Evolutionary conservation across 1,284 basidiomycete genomes (phyloP), one percentile per base, ranked within the genome.

Genomic region (Ustilago shanxiensis): DNA sequence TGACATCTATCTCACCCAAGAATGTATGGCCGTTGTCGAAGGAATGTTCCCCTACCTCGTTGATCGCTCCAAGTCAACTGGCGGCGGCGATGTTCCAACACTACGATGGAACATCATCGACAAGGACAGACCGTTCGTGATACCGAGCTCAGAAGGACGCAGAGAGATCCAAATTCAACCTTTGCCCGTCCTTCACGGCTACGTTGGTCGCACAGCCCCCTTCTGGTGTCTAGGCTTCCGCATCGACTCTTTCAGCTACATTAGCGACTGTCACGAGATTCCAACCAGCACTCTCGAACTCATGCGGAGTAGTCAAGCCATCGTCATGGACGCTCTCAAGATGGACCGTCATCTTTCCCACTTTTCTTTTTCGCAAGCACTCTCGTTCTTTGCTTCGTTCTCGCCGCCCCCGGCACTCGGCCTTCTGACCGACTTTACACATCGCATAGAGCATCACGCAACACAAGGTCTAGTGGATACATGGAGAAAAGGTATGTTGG

Each of bases 81-180:
- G 83, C 16, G 82, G 83, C 10, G 83, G 83, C 16, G 81, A 79
- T 39, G 83, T 85, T 0, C 80, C 81, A 6, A 76, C 81, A 2
- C 68, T 85, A 8, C 71, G 79, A 16, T 85, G 83, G 80, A 77
- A 85, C 61, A 67, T 84, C 55, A 82, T 85, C 61, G 71, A 81
- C 50, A 61, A 68, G 31, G 29, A 77, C 28, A 49, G 31, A 24
- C 62, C 73, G 0, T 84, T 83, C 33, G 26, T 24, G 26, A 56
- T 74, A 4, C 67, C 66, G 6, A 60, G 55, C 9, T 69, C 72
- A 13, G 41, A 63, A 31, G 62, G 58, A 3, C 35, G 66, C 7
- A 71, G 60, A 14, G 52, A 50, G 49, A 47, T 83, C 0, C 35
- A 56, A 14, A 58, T 85, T 0, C 59, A 55, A 37, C 83, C 83